Conservation (phyloP, 2,329 filamentous ascomycete genomes). For the Aspergillus niger region DNA sequence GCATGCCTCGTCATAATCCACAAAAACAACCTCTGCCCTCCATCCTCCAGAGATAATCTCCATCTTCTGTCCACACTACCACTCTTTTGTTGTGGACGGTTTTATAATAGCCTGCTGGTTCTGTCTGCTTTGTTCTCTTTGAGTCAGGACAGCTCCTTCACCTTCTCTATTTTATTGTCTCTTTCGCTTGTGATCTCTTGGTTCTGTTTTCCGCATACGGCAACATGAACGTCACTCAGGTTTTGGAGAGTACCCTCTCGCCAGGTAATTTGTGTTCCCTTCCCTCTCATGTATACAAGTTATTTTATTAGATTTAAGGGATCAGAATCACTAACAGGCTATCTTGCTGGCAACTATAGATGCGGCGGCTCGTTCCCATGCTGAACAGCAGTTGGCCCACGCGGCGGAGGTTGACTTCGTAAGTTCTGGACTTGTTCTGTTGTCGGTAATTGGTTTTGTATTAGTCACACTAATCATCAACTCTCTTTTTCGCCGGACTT, state of each 20-base stretch:
- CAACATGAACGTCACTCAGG: slow-evolving; percentile 96
- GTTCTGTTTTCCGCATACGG: slow-evolving; percentile 25
- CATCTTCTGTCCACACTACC: slow-evolving; percentile 25
- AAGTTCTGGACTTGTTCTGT: slow-evolving; percentile 49
- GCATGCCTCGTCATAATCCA: slow-evolving; percentile 45
- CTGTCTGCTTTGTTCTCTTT: slow-evolving; percentile 18
- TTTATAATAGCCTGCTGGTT: slow-evolving; percentile 10
- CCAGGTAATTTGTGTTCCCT: slow-evolving; percentile 65
- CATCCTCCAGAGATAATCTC: slow-evolving; percentile 22
- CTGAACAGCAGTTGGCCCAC: slow-evolving; percentile 90
- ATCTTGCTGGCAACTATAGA: slow-evolving; percentile 60
- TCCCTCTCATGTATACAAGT: neutral
- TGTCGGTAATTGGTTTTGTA: slow-evolving; percentile 21
- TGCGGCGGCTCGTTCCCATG: slow-evolving; percentile 82
- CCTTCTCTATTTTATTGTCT: slow-evolving; percentile 24
- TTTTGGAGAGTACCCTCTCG: slow-evolving; percentile 95
- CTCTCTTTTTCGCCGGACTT: slow-evolving; percentile 21
- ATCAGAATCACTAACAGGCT: slow-evolving; percentile 23
- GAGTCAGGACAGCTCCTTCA: slow-evolving; percentile 21
- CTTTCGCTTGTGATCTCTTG: slow-evolving; percentile 24
- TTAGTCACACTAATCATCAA: slow-evolving; percentile 27
- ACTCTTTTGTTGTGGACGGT: slow-evolving; percentile 27
- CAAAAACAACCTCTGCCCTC: slow-evolving; percentile 41
- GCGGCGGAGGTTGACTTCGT: slow-evolving; percentile 96
- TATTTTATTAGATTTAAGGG: neutral